Evolutionary conservation across 1,139 yeast genomes (phyloP), one percentile per base, ranked within the genome.

Genomic region (Hyphopichia buzzinii): DNA sequence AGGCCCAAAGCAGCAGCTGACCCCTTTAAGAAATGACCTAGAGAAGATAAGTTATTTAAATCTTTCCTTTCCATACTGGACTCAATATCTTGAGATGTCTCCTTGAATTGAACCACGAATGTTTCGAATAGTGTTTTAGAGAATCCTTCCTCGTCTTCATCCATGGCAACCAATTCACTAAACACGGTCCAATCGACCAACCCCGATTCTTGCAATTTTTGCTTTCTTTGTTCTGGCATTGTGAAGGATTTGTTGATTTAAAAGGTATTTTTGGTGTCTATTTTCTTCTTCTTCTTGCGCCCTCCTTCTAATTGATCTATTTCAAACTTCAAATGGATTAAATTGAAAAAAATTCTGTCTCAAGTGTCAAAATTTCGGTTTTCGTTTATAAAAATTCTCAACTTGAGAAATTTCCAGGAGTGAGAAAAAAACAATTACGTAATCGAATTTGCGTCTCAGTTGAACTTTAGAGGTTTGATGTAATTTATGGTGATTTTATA

Each of bases 21-120:
- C 31, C 98, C 98, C 59, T 94, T 94, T 43, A 92, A 70, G 57
- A 87, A 92, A 58, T 92, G 98, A 17, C 98, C 98, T 46, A 86
- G 67, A 14, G 80, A 71, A 17, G 92, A 84, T 42, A 92, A 67
- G 42, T 78, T 72, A 27, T 67, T 74, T 41, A 90, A 72, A 52
- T 84, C 73, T 33, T 59, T 59, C 8, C 48, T 41, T 19, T 54
- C 46, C 39, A 88, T 58, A 30, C 81, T 79, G 12, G 62, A 61
- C 43, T 84, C 84, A 59, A 92, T 84, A 46, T 85, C 80, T 31
- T 63, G 66, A 52, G 90, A 85, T 0, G 96, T 90, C 17, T 80
- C 84, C 45, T 75, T 74, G 12, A 95, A 96, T 63, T 92, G 99
- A 41, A 85, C 95, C 42, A 85, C 87, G 60, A 86, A 92, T 28